Percentiles rank a stretch among this genome's conserved stretches.
phyloP scores from a whole-genome alignment of 371 early-diverging fungal species.

The Mucor lusitanicus region DNA sequence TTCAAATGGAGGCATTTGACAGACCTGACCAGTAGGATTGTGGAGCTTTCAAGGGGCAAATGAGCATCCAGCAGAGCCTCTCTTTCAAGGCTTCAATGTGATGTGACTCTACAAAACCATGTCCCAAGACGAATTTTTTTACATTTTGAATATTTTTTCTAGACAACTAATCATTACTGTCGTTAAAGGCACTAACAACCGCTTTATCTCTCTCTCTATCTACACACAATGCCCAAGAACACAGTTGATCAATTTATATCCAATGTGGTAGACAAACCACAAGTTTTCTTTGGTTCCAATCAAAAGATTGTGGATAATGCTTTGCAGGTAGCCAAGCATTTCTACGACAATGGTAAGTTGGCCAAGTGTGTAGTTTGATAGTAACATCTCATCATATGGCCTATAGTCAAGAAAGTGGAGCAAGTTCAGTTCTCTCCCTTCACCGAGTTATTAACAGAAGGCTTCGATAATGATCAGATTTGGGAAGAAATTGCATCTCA shows the following conservation, averaged over 20 bases:
- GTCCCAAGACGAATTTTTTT: constrained; percentile 1
- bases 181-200: neutral
- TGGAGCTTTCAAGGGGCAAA: too few species aligned
- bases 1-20: too few species aligned
- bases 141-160: neutral
- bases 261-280: constrained; percentile 50
- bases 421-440: constrained; percentile 52
- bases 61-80: too few species aligned
- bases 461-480: constrained; percentile 86
- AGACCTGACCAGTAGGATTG: too few species aligned
- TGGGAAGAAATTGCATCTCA: constrained; percentile 92
- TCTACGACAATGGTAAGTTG: constrained; percentile 57
- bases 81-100: too few species aligned
- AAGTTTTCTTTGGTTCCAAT: constrained; percentile 50
- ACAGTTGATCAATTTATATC: constrained; percentile 31
- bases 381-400: neutral
- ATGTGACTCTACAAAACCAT: neutral
- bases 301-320: constrained; percentile 38
- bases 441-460: constrained; percentile 67
- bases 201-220: neutral
- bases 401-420: constrained; percentile 57
- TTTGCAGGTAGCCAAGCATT: constrained; percentile 48
- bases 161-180: neutral
- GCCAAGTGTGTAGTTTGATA: neutral
- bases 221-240: neutral